Percentiles rank a stretch among this genome's conserved stretches.
These are phyloP conservation scores for Chaetomium sp. DNA, from an alignment of 2,329 filamentous ascomycete species.

Conservation along the genomic window DNA sequence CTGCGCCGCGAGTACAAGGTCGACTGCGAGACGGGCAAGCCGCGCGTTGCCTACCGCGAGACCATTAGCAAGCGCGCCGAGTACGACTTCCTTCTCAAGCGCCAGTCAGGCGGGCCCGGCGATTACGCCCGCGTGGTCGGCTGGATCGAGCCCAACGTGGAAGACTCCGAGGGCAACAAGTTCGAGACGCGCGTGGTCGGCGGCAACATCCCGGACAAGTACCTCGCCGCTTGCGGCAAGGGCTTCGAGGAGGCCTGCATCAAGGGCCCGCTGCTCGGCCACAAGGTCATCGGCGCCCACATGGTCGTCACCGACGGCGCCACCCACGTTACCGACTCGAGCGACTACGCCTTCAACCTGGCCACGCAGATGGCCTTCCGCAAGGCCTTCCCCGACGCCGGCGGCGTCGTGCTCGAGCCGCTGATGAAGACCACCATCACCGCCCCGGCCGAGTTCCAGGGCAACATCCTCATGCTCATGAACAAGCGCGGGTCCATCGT, in stretches of 20 bases:
- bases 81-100: constrained; percentile 93
- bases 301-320: constrained; percentile 97
- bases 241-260: constrained; percentile 82
- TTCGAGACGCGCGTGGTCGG: constrained; percentile 89
- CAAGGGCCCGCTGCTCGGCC: constrained; percentile 88
- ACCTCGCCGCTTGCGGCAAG: constrained; percentile 90
- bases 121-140: constrained; percentile 93
- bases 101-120: constrained; percentile 92
- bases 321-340: constrained; percentile 97
- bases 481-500: constrained; percentile 97
- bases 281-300: constrained; percentile 83
- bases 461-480: constrained; percentile 88
- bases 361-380: constrained; percentile 96
- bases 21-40: constrained; percentile 92
- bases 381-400: constrained; percentile 82
- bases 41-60: constrained; percentile 95
- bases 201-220: constrained; percentile 93
- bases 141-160: constrained; percentile 81
- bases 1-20: constrained; percentile 96
- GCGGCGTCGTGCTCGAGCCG: constrained; percentile 86
- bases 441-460: constrained; percentile 95
- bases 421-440: constrained; percentile 98
- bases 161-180: constrained; percentile 69
- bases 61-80: constrained; percentile 78
- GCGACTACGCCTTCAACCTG: constrained; percentile 92